Evolutionary conservation across 116 monocot species (phyloP).

Genomic region (Phalaenopsis hybrid): DNA sequence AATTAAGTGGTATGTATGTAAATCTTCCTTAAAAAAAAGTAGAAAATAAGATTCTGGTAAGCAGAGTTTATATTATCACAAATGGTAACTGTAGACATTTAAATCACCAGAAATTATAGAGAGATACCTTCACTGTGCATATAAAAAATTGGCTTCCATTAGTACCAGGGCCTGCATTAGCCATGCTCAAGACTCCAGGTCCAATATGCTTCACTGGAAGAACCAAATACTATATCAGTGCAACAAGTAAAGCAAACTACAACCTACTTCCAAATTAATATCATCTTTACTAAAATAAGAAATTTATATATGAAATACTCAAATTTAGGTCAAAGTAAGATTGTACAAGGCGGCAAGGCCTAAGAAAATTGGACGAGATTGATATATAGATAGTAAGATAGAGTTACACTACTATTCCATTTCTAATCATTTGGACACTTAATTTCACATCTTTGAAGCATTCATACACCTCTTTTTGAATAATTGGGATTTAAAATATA

Average conservation of each 20-base stretch:
- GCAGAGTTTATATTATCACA: background rate
- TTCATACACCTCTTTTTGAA: no score
- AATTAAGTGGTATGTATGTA: no score
- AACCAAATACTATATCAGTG: background rate
- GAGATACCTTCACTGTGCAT: constrained; percentile 68
- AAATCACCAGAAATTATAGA: background rate
- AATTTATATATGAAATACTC: no score
- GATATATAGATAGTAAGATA: no score
- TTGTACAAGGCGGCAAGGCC: no score
- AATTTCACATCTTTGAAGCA: no score
- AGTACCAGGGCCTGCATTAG: constrained; percentile 81
- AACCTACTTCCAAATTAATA: background rate
- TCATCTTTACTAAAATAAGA: background rate
- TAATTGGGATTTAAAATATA: no score
- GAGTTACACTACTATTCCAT: no score
- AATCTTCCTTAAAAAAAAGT: background rate
- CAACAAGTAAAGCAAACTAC: background rate
- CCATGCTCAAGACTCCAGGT: constrained; percentile 90
- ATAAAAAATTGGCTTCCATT: constrained; percentile 95
- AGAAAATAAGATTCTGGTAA: background rate
- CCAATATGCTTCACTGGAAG: constrained; percentile 76
- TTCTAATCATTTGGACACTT: no score
- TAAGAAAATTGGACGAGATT: no score
- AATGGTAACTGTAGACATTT: background rate
- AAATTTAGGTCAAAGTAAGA: no score